phyloP scores from a whole-genome alignment of 2,329 filamentous ascomycete genomes.

The Fonsecaea erecta region DNA sequence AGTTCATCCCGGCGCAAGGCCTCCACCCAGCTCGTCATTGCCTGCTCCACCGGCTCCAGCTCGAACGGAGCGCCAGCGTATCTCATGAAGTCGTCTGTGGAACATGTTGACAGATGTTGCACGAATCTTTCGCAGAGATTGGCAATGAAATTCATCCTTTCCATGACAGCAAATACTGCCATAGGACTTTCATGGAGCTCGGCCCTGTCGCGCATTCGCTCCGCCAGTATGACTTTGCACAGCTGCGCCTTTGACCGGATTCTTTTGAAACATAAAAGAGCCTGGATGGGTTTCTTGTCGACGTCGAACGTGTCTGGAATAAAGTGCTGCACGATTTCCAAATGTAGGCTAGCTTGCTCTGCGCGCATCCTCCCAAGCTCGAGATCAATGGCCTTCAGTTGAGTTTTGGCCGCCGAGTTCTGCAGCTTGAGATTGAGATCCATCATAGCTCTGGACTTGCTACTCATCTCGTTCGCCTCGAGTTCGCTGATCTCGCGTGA shows the following conservation, averaged over 20 bases:
- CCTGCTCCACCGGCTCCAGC: conserved; percentile 87
- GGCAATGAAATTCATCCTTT: conserved; percentile 83
- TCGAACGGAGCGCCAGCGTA: conserved; percentile 84
- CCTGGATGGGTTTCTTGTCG: conserved; percentile 84
- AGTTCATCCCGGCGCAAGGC: conserved; percentile 80
- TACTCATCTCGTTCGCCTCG: conserved; percentile 87
- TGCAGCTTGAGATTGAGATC: conserved; percentile 95
- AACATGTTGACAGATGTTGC: conserved; percentile 73
- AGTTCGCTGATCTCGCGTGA: conserved; percentile 87
- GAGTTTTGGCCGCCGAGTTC: conserved; percentile 84
- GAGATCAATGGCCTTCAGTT: conserved; percentile 91
- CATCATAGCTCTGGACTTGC: conserved; percentile 90
- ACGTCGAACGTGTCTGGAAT: conserved; percentile 80
- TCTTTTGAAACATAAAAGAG: conserved; percentile 83
- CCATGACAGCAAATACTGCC: conserved; percentile 77
- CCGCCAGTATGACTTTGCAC: conserved; percentile 76
- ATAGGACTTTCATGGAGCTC: conserved; percentile 77
- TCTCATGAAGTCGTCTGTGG: conserved; percentile 74
- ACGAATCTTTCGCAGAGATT: conserved; percentile 69
- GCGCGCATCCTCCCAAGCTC: conserved; percentile 86
- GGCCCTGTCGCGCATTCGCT: conserved; percentile 71
- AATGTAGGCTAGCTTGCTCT: conserved; percentile 83
- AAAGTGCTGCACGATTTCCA: conserved; percentile 87
- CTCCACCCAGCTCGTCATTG: conserved; percentile 87
- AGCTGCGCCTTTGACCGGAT: conserved; percentile 86